Base-by-base conservation (phyloP, 345 rosid genomes). In the Chamaenerion angustifolium region DNA sequence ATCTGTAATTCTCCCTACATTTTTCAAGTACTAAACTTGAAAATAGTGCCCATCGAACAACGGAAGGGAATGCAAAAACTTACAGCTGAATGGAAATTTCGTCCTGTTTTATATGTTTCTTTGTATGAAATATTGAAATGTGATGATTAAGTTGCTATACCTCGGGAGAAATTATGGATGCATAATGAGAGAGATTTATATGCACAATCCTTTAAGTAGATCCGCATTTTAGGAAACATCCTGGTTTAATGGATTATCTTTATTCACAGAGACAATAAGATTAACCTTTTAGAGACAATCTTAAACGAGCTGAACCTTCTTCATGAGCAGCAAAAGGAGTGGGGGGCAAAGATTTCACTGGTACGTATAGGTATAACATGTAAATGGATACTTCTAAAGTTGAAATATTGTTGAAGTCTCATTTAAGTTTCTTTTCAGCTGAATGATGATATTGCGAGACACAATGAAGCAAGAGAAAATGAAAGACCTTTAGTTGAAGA, bases 401-500 rank as follows among this genome's bases (percentile, higher is more conserved):
- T 66, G 59, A 40, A 46, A 40, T 46, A 6, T 1, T 18, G 31
- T 3, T 43, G 15, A 16, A 31, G 18, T 40, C 16, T 3, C 44
- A 40, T 11, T 3, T 25, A 44, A 68, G 13, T 15, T 57, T 45
- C 56, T 66, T 56, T 71, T 64, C 66, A 92, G 95, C 56, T 84
- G 73, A 77, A 82, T 67, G 88, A 71, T 56, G 95, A 82, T 72
- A 70, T 87, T 54, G 80, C 65, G 11, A 78, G 73, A 15, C 72
- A 67, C 58, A 75, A 75, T 68, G 90, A 69, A 54, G 81, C 82
- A 12, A 73, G 75, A 58, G 84, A 80, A 56, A 76, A 49, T 53
- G 96, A 92, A 49, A 53, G 71, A 44, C 96, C 96, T 3, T 62
- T 75, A 66, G 82, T 80, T 54, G 86, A 80, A 62, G 85, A 84